Conservation (phyloP, 371 early-diverging fungal genomes). For the Mucor sp. region DNA sequence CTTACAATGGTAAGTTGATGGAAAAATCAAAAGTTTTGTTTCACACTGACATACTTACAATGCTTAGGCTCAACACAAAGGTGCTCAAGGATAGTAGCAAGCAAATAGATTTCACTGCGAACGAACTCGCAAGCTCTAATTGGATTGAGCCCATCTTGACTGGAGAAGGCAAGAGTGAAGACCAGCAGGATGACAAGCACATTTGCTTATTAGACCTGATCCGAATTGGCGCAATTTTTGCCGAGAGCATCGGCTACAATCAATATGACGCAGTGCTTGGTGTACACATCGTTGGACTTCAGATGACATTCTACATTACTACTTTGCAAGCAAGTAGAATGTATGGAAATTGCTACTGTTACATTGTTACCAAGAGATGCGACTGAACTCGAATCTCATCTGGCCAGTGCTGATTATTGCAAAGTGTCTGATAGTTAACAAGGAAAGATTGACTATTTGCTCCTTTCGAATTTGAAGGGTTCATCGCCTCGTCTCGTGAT, state of each 20-base stretch:
- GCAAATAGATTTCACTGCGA: neutral
- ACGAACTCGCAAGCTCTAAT: neutral
- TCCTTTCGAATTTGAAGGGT: neutral
- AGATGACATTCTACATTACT: neutral
- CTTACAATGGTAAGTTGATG: neutral
- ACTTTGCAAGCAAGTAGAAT: neutral
- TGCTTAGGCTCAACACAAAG: neutral
- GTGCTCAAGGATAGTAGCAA: neutral
- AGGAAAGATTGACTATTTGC: neutral
- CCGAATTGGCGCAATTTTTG: conserved; percentile 2
- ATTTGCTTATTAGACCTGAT: neutral
- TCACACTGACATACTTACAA: neutral
- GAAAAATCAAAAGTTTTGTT: no score
- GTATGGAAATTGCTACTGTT: conserved; percentile 4
- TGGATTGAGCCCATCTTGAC: conserved; percentile 4
- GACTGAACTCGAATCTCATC: neutral
- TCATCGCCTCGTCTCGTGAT: neutral
- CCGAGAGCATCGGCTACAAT: neutral
- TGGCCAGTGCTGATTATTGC: neutral
- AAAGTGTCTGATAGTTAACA: neutral
- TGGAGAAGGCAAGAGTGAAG: conserved; percentile 30
- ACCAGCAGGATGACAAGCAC: conserved; percentile 34
- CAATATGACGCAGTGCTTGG: conserved; percentile 11
- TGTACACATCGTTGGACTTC: conserved; percentile 7
- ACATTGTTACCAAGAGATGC: conserved; percentile 5